Conservation (phyloP, 768 basidiomycete genomes). For the Holtermannia corniformis region DNA sequence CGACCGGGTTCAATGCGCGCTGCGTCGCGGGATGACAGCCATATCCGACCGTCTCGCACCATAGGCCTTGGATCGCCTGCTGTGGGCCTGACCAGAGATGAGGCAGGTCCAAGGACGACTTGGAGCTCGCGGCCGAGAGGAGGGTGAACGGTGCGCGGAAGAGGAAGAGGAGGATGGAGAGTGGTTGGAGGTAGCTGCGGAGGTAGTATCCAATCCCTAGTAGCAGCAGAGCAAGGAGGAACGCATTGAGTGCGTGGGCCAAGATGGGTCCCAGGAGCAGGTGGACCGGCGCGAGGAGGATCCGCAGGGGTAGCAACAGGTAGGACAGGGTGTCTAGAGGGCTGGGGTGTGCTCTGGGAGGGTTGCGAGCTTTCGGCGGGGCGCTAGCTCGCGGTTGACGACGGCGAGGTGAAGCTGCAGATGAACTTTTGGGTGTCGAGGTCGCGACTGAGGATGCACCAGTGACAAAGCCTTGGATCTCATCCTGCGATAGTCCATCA, state of each 20-base stretch:
- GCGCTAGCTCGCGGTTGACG: too few relatives aligned
- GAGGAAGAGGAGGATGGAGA: constrained; percentile 7
- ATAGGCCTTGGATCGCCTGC: constrained; percentile 13
- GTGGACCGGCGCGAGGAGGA: constrained; percentile 8
- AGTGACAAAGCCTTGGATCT: too few relatives aligned
- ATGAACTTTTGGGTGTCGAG: too few relatives aligned
- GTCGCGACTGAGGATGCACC: too few relatives aligned
- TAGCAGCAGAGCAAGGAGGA: not conserved
- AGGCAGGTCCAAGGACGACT: constrained; percentile 4
- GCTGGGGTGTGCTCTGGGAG: not conserved
- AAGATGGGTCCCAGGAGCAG: constrained; percentile 11
- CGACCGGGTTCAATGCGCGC: constrained; percentile 14
- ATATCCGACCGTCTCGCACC: constrained; percentile 8
- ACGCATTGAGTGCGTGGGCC: constrained; percentile 5
- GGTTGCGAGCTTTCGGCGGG: too few relatives aligned
- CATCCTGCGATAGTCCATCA: too few relatives aligned
- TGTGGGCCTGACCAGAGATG: not conserved
- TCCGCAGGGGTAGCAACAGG: constrained; percentile 8
- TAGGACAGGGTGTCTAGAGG: constrained; percentile 2
- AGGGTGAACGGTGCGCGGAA: constrained; percentile 2
- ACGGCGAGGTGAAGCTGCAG: too few relatives aligned
- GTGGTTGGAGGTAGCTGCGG: constrained; percentile 1
- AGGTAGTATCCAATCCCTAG: constrained; percentile 5
- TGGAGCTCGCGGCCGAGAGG: constrained; percentile 3
- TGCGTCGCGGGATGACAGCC: not conserved